Conservation (phyloP, 768 basidiomycete genomes). For the Leccinum aurantiacum region DNA sequence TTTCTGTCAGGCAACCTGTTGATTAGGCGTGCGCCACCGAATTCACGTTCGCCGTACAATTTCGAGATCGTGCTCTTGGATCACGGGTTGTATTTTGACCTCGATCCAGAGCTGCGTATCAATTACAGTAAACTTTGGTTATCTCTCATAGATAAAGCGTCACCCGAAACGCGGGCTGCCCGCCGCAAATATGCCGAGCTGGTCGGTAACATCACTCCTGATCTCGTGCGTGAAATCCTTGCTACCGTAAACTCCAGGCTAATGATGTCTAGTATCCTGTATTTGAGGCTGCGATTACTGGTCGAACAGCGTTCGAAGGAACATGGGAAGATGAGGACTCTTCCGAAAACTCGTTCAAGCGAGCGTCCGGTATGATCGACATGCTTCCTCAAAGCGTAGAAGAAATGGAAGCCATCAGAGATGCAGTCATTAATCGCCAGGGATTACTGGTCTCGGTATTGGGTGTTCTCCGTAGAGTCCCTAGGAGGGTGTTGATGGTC, state of each 20-base stretch:
- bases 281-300: slow-evolving; percentile 93
- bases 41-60: slow-evolving; percentile 81
- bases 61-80: slow-evolving; percentile 96
- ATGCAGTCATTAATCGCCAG: slow-evolving; percentile 79
- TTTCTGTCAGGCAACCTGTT: slow-evolving; percentile 72
- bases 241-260: neutral
- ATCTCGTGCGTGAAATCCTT: slow-evolving; percentile 55
- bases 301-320: slow-evolving; percentile 71
- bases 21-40: slow-evolving; percentile 68
- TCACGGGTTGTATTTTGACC: slow-evolving; percentile 92
- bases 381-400: slow-evolving; percentile 67
- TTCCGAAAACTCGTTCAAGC: slow-evolving; percentile 40
- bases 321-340: slow-evolving; percentile 46
- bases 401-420: slow-evolving; percentile 80
- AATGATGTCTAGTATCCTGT: slow-evolving; percentile 69
- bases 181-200: slow-evolving; percentile 85
- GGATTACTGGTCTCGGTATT: slow-evolving; percentile 85
- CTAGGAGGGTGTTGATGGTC: slow-evolving; percentile 80
- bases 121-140: slow-evolving; percentile 92
- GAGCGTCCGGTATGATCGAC: slow-evolving; percentile 78
- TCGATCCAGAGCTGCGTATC: slow-evolving; percentile 74
- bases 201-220: slow-evolving; percentile 88
- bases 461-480: slow-evolving; percentile 82
- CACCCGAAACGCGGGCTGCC: slow-evolving; percentile 60
- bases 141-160: slow-evolving; percentile 74